phyloP scores from a whole-genome alignment of 2,329 filamentous ascomycete species.

The Zymoseptoria crescenta region DNA sequence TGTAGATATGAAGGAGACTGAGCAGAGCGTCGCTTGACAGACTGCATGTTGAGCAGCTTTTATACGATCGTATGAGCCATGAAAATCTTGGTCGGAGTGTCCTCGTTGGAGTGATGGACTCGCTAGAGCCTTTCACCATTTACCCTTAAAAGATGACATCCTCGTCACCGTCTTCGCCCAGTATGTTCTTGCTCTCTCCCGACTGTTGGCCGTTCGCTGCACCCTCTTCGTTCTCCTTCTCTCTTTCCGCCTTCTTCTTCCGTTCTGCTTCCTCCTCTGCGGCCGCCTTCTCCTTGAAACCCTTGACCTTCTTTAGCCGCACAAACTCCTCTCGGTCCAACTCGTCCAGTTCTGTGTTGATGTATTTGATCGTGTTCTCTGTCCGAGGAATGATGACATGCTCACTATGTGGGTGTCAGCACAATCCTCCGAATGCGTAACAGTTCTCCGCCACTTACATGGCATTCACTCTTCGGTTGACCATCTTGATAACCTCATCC shows the following conservation, averaged over 20 bases:
- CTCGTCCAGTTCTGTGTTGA: slow-evolving; percentile 97
- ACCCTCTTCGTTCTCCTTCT: slow-evolving; percentile 21
- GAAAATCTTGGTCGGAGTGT: neutral
- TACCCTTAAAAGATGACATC: slow-evolving; percentile 19
- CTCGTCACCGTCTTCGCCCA: slow-evolving; percentile 29
- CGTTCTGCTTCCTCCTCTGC: slow-evolving; percentile 32
- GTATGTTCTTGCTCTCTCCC: slow-evolving; percentile 24
- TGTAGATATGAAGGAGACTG: neutral
- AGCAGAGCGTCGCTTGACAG: neutral
- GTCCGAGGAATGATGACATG: slow-evolving; percentile 96
- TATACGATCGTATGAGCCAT: neutral
- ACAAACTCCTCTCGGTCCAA: slow-evolving; percentile 98
- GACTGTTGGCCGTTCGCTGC: slow-evolving; percentile 10
- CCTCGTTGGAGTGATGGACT: neutral
- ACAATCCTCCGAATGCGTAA: neutral
- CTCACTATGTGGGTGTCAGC: slow-evolving; percentile 47
- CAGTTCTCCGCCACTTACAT: slow-evolving; percentile 54
- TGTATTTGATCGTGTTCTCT: slow-evolving; percentile 99
- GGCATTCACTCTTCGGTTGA: slow-evolving; percentile 95
- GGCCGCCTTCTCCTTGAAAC: slow-evolving; percentile 53
- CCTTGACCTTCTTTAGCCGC: slow-evolving; percentile 85
- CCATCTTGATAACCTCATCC: slow-evolving; percentile 98
- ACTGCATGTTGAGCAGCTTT: neutral
- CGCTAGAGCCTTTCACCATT: neutral
- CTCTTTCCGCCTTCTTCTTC: slow-evolving; percentile 17